A percentile compares a stretch with the other conserved stretches of the same genome.
phyloP scores from a whole-genome alignment of 228 moss, liverwort and hornwort species.

The Sphagnum fallax region DNA sequence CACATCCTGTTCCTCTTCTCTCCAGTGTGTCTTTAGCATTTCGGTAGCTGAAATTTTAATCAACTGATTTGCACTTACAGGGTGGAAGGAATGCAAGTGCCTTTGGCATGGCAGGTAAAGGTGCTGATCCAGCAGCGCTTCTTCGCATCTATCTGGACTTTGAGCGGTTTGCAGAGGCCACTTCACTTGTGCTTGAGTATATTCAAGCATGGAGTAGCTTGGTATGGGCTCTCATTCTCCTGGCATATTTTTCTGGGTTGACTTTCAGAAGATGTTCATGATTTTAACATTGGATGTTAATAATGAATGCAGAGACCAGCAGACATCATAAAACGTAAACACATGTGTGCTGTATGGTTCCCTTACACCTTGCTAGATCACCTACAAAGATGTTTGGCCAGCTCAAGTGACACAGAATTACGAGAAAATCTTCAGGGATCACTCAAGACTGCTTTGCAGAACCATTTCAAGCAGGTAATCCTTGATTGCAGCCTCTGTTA shows the following conservation, averaged over 20 bases:
- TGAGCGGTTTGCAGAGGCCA: constrained; percentile 79
- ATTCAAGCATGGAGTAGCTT: constrained; percentile 64
- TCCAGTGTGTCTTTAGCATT: no score
- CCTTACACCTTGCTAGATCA: constrained; percentile 84
- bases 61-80: constrained; percentile 15
- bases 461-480: constrained; percentile 74
- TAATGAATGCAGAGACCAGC: constrained; percentile 57
- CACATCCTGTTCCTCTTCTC: no score
- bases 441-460: constrained; percentile 63
- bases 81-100: constrained; percentile 68
- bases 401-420: constrained; percentile 40
- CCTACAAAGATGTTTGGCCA: constrained; percentile 54
- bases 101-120: constrained; percentile 57
- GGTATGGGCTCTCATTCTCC: constrained; percentile 13
- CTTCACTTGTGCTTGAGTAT: constrained; percentile 79
- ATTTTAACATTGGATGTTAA: background rate
- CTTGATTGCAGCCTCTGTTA: background rate
- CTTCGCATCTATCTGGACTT: constrained; percentile 80
- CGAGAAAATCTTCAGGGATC: constrained; percentile 61
- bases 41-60: no score
- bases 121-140: constrained; percentile 84
- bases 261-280: background rate
- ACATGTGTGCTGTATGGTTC: constrained; percentile 90
- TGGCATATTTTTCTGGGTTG: background rate
- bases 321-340: constrained; percentile 94